Base-by-base conservation (phyloP, 305 asterid genomes). In the Rubia balearica region DNA sequence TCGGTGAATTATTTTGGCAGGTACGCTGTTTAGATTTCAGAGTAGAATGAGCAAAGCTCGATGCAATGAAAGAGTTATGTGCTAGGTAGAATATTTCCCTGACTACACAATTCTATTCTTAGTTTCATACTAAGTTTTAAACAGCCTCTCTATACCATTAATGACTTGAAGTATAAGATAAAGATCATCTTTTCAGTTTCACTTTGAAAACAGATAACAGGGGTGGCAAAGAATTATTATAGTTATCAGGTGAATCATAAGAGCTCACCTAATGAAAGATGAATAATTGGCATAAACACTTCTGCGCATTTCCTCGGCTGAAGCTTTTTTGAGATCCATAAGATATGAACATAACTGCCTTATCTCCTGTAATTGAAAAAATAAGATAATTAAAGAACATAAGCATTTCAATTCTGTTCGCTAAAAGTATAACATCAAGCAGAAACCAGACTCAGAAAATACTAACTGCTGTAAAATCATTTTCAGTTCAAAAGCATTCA, bases 241-340 rank as follows among this genome's bases (percentile, higher is more conserved):
- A 57, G 41, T 72, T 45, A 70, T 41, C 67, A 42, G 7, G 5
- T 48, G 17, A 72, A 73, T 27, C 36, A 63, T 64, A 61, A 40
- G 42, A 80, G 80, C 92, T 83, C 78, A 94, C 99, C 98, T 94
- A 71, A 94, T 94, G 82, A 94, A 94, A 76, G 99, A 93, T 77
- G 91, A 85, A 82, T 94, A 94, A 78, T 94, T 94, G 69, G 98
- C 97, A 79, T 88, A 94, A 56, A 94, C 99, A 83, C 99, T 94
- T 83, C 90, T 85, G 75, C 98, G 95, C 99, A 94, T 91, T 85
- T 91, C 99, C 83, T 94, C 99, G 62, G 99, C 99, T 74, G 99
- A 94, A 80, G 94, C 89, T 84, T 83, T 89, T 88, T 94, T 94
- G 83, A 94, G 87, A 80, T 94, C 99, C 86, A 91, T 81, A 61